Evolutionary conservation across 345 rosid genomes (phyloP).

Genomic region (Boechera retrofracta): DNA sequence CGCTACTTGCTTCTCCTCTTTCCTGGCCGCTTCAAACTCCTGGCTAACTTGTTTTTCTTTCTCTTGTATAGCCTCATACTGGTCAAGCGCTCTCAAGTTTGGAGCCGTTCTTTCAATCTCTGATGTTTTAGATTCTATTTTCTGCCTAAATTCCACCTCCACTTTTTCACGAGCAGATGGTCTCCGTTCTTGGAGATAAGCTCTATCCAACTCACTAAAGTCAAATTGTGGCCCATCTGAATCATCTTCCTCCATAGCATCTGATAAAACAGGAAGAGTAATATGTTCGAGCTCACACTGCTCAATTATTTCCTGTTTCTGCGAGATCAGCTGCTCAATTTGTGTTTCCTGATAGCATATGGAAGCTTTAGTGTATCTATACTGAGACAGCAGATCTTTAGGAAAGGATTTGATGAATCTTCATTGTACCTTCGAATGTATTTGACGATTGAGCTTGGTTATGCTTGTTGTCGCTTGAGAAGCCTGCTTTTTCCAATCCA

Average conservation of each 20-base stretch:
- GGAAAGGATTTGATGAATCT: slow-evolving; percentile 27
- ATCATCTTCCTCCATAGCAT: slow-evolving; percentile 78
- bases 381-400: slow-evolving; percentile 27
- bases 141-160: slow-evolving; percentile 78
- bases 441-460: slow-evolving; percentile 80
- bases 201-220: slow-evolving; percentile 78
- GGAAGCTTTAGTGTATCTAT: slow-evolving; percentile 37
- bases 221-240: slow-evolving; percentile 68
- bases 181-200: slow-evolving; percentile 74
- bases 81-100: slow-evolving; percentile 93
- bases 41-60: slow-evolving; percentile 81
- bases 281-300: slow-evolving; percentile 87
- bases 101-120: slow-evolving; percentile 96
- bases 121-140: slow-evolving; percentile 66
- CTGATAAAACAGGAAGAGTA: slow-evolving; percentile 67
- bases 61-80: slow-evolving; percentile 81
- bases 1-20: slow-evolving; percentile 83
- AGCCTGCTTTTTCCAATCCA: slow-evolving; percentile 86
- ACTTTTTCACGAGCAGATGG: slow-evolving; percentile 78
- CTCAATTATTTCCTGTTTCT: slow-evolving; percentile 79
- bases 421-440: slow-evolving; percentile 70
- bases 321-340: slow-evolving; percentile 66
- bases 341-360: slow-evolving; percentile 68
- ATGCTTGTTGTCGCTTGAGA: slow-evolving; percentile 81
- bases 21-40: slow-evolving; percentile 88